Base-by-base conservation (phyloP, 768 basidiomycete genomes). In the Rhodocollybia butyracea region DNA sequence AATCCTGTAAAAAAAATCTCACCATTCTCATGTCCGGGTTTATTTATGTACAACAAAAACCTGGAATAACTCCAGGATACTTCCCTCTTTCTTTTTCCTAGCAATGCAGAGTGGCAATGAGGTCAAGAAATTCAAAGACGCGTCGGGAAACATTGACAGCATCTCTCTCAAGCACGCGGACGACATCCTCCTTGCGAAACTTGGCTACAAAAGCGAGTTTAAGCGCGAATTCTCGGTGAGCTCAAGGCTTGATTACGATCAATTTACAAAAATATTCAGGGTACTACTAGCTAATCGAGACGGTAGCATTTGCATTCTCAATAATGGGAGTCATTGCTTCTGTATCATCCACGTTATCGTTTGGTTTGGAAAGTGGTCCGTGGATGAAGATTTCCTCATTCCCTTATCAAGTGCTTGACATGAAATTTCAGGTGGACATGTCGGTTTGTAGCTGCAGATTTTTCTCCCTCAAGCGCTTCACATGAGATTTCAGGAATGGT, bases 301-400 rank as follows among this genome's bases (percentile, higher is more conserved):
- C 84, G 1, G 70, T 85, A 21, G 82, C 82, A 0, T 88, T 89
- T 61, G 76, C 84, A 0, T 81, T 88, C 66, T 83, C 82, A 10
- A 86, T 83, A 59, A 87, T 88, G 88, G 88, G 85, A 3, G 81
- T 89, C 29, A 68, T 89, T 27, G 82, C 85, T 3, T 86, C 85
- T 4, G 82, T 89, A 3, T 73, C 86, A 2, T 85, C 86, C 3
- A 87, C 84, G 2, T 69, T 85, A 36, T 79, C 77, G 1, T 89
- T 89, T 66, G 81, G 80, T 0, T 75, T 89, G 5, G 68, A 78
- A 4, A 81, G 82, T 54, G 84, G 85, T 83, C 54, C n/a, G 76
- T 62, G 15, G 12, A 29, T 43, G 26, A 36, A 21, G 11, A 29
- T 54, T 24, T 26, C 34, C 19, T 31, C 2, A 21, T 39, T n/a